Base-by-base conservation (phyloP, 2,329 filamentous ascomycete species). In the Cytospora mali region DNA sequence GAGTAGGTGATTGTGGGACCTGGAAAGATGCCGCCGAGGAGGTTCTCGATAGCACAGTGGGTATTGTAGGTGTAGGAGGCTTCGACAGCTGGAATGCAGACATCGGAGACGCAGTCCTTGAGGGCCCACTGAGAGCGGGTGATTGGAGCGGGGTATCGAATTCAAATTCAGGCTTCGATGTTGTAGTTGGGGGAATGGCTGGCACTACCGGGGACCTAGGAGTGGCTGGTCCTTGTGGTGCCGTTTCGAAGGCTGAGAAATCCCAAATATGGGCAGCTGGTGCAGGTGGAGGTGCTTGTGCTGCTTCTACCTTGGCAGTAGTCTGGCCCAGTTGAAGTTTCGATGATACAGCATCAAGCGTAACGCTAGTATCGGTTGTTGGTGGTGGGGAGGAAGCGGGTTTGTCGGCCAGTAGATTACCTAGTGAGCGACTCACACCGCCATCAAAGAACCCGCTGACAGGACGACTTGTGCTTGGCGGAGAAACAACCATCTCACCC, bases 401-500 rank as follows among this genome's bases (percentile, higher is more conserved):
- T 11, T 14, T 48, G 0, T 50, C 42, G 4, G 28, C 16, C 9
- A 33, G 10, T 6, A 62, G 58, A n/a, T 31, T 51, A 27, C 39
- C 39, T 6, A 33, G 28, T 13, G 54, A 55, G n/a, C 28, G 18
- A 49, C 61, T 50, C 13, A 62, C n/a, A 28, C 55, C 46, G 25
- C 27, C 29, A 14, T 61, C 64, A 31, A 64, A 58, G 9, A 61
- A 51, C 11, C 31, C 46, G 50, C 65, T 62, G 21, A 27, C 33
- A n/a, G 46, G 54, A 29, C 51, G 56, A 27, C 46, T 59, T 11
- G 66, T 60, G 6, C 49, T 64, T 29, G 64, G 57, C 58, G 76
- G 78, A 4, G 79, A 80, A 9, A 75, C 76, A 1, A 87, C 76
- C 84, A 87, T 87, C 64, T 87, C 84, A 2, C 84, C 84, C 84